A percentile compares a stretch with the other conserved stretches of the same genome.
Evolutionary conservation across 495 filamentous ascomycete genomes (phyloP).

Genomic region (Lasiosphaeria ovina): DNA sequence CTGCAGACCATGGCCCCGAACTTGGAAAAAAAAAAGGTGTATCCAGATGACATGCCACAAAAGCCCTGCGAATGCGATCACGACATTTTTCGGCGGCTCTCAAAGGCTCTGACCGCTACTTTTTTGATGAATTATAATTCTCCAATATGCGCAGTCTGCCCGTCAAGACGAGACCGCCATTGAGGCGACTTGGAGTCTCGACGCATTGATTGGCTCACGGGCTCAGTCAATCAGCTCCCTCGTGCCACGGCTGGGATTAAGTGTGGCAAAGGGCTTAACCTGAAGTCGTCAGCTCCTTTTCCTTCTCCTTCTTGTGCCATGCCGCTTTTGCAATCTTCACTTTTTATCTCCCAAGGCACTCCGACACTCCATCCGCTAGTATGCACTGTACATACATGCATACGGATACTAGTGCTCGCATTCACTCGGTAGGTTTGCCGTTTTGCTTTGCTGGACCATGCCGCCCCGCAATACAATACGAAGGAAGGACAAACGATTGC

Average conservation of each 20-base stretch:
- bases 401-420: too few species aligned
- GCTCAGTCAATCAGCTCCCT: slow-evolving; percentile 18
- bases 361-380: too few species aligned
- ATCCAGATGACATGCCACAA: not conserved
- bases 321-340: not conserved
- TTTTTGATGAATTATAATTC: slow-evolving; percentile 4
- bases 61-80: not conserved
- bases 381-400: too few species aligned
- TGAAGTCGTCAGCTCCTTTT: not conserved
- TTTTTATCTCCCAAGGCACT: not conserved
- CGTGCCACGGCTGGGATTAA: slow-evolving; percentile 6
- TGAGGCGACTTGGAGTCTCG: slow-evolving; percentile 26
- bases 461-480: too few species aligned
- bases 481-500: too few species aligned
- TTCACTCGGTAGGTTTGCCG: too few species aligned
- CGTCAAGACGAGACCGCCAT: slow-evolving; percentile 23
- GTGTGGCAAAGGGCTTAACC: slow-evolving; percentile 4
- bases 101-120: not conserved
- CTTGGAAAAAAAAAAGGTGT: too few species aligned
- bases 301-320: not conserved
- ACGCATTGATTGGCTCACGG: slow-evolving; percentile 20
- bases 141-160: not conserved
- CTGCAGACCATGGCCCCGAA: too few species aligned
- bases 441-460: too few species aligned
- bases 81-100: not conserved